Evolutionary conservation across 192 early-diverging fungal species (phyloP), one percentile per base, ranked within the genome.

Genomic region (Linnemannia exigua): DNA sequence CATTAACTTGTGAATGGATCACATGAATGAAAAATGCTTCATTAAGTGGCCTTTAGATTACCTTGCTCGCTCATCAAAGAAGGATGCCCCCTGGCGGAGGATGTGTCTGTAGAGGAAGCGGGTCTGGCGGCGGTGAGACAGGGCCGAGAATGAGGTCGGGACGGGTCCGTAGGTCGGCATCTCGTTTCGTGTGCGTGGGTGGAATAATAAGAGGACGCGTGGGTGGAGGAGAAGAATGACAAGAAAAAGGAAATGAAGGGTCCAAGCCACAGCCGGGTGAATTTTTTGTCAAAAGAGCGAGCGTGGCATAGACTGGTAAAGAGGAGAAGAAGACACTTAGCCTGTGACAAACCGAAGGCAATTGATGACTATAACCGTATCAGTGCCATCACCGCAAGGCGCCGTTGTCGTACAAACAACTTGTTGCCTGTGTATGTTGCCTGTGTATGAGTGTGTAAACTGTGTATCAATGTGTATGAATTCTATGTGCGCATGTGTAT

Each of bases 61-160:
- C 84, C 84, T 86, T 66, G 84, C 70, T 16, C 84, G 78, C 36
- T 86, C 84, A 50, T 86, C 84, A 77, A 86, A 86, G 70, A 86
- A 86, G 11, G 22, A 54, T 1, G 79, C 73, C 20, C 78, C 78
- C n/a, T 86, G 74, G 17, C 74, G 33, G 4, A 86, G 78, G 58
- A 80, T 80, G 71, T 80, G 84, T 28, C 84, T 36, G 54, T 86
- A 86, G 63, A 86, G 84, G 66, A 76, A 71, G 37, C 76, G 37
- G 22, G 38, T 38, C 70, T 80, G 74, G 2, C 14, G 25, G 7
- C 66, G 73, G 51, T 72, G 70, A 25, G 74, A 47, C 17, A 86
- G 48, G 28, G 20, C 33, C 1, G 47, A 25, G 75, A 86, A 86
- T 41, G 84, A 76, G 19, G 28, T 7, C 6, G 84, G 84, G 17